These are phyloP conservation scores for Alternaria burnsii DNA, from an alignment of 2,329 filamentous ascomycete species.

Conservation along the genomic window DNA sequence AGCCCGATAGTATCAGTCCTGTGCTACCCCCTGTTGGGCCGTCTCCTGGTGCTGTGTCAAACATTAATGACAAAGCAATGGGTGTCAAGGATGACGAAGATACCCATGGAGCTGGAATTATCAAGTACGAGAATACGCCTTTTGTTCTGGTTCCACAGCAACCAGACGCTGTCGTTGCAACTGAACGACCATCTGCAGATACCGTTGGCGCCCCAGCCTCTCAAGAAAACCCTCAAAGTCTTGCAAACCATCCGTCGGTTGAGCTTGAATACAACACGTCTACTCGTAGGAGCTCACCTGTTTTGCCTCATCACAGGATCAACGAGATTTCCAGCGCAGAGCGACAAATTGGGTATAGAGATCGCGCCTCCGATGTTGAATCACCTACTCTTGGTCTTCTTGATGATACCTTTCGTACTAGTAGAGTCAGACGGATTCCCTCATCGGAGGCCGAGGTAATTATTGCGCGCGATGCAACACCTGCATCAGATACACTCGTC, in stretches of 20 bases:
- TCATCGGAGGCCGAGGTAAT: constrained; percentile 2
- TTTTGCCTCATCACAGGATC: neutral
- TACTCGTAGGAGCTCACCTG: neutral
- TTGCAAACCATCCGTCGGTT: neutral
- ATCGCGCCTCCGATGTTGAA: neutral
- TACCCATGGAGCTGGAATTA: neutral
- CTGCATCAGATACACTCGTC: constrained; percentile 28
- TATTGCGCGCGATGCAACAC: constrained; percentile 38
- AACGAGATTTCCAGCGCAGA: neutral
- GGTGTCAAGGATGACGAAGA: neutral
- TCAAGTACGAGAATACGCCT: neutral
- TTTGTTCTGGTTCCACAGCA: neutral
- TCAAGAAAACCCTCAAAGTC: neutral
- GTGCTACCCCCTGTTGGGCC: constrained; percentile 27
- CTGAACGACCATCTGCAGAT: neutral
- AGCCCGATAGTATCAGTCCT: constrained; percentile 35
- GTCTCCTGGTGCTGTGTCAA: constrained; percentile 11
- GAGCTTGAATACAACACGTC: neutral
- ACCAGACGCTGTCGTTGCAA: neutral
- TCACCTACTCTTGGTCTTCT: neutral
- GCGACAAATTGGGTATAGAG: neutral
- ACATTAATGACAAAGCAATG: constrained; percentile 2
- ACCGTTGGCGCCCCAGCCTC: neutral
- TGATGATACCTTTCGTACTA: neutral
- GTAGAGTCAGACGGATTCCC: constrained; percentile 9